phyloP scores from a whole-genome alignment of 768 basidiomycete species.

The Exidia glandulosa region DNA sequence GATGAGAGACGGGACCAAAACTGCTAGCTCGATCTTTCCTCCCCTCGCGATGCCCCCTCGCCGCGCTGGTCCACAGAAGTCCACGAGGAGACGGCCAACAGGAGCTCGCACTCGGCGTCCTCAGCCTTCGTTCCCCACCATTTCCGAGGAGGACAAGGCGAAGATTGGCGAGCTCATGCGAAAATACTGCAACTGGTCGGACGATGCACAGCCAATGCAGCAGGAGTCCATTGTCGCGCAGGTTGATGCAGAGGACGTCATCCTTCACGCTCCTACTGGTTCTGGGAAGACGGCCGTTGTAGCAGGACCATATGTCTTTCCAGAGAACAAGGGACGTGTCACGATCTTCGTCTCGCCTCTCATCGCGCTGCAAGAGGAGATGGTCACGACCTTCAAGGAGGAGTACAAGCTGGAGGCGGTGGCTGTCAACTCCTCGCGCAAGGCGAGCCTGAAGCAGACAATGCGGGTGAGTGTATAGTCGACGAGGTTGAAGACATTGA shows the following conservation, averaged over 20 bases:
- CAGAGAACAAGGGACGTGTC: conserved; percentile 16
- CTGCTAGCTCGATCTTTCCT: too few relatives aligned
- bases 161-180: conserved; percentile 8
- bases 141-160: too few relatives aligned
- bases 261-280: conserved; percentile 28
- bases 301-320: conserved; percentile 25
- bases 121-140: too few relatives aligned
- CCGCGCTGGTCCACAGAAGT: too few relatives aligned
- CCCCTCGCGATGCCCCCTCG: too few relatives aligned
- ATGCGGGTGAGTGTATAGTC: conserved; percentile 14
- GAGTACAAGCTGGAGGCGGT: conserved; percentile 22
- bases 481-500: background rate
- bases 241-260: conserved; percentile 18
- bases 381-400: conserved; percentile 20
- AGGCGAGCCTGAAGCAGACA: conserved; percentile 15
- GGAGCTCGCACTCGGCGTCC: too few relatives aligned
- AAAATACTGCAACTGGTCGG: conserved; percentile 13
- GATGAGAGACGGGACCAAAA: too few relatives aligned
- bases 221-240: conserved; percentile 19
- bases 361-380: conserved; percentile 28
- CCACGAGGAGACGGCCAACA: too few relatives aligned
- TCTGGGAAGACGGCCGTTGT: conserved; percentile 28
- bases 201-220: conserved; percentile 18
- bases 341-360: conserved; percentile 30
- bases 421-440: conserved; percentile 23